Evolutionary conservation across 2,329 filamentous ascomycete species (phyloP), one percentile per base, ranked within the genome.

Genomic region (Colletotrichum brevisporum): DNA sequence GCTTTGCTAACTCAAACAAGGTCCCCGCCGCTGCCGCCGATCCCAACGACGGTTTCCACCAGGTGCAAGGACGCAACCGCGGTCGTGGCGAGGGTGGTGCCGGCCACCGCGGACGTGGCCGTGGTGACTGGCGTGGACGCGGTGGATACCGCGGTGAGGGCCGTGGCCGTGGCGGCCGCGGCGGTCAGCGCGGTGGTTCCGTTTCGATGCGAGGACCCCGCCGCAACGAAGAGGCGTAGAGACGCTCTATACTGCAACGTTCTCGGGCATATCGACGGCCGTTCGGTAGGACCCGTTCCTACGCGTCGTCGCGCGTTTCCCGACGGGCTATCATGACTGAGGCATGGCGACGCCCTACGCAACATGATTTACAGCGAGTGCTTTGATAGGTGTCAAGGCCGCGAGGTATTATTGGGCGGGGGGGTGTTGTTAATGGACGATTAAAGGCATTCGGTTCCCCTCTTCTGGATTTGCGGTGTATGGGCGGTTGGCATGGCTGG

Each of bases 1-100:
- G 31, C 21, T 52, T 36, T 15, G 24, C 67, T 70, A 43, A 70
- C 52, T 58, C 21, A 36, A 3, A 12, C 1, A 18, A 70, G 67
- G 48, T 48, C 24, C 27, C 81, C 55, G 82, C 85, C 57, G 72
- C 79, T 8, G 73, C 79, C 9, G 72, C 80, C 24, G 84, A 85
- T 27, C 69, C 79, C 58, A 85, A 85, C 73, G 92, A 94, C 75
- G 92, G 92, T 26, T 94, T 94, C 85, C 90, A 91, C 69, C 89
- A 91, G 75, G 92, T 94, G 12, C 88, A 88, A 75, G 81, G 84
- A 67, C 88, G 89, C 75, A 88, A 88, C 78, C 85, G 86, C 67
- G 84, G 83, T 62, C 86, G 86, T 64, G 84, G 85, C 74, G 85
- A 89, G 63, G 83, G 82, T 43, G 78, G 82, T 63, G 81, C 75